Evolutionary conservation across 306 rosid genomes (phyloP).

Genomic region (Amphicarpaea edgeworthii): DNA sequence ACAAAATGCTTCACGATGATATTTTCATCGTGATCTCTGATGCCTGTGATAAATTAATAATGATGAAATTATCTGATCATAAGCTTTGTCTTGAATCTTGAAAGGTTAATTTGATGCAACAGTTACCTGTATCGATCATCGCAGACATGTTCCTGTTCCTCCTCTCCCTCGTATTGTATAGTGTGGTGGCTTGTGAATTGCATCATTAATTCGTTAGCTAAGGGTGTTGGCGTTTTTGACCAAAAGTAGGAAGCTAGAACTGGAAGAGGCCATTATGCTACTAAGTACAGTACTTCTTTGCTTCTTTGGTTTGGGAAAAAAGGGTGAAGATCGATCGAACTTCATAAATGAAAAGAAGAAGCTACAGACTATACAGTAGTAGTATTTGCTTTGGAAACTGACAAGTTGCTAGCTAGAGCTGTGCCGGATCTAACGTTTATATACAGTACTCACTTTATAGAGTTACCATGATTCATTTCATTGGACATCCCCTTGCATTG

Average conservation of each 20-base stretch:
- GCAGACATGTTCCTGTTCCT: not conserved
- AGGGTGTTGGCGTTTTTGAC: not conserved
- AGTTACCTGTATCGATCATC: not conserved
- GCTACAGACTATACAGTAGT: no score
- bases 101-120: no score
- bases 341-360: constrained; percentile 28
- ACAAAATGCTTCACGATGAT: not conserved
- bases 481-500: not conserved
- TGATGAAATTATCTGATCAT: no score
- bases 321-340: not conserved
- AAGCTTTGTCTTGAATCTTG: no score
- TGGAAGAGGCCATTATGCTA: not conserved
- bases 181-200: constrained; percentile 3
- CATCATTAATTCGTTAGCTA: not conserved
- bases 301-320: not conserved
- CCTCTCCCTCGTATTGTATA: not conserved
- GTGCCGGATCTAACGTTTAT: not conserved
- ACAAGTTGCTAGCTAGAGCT: not conserved
- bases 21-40: not conserved
- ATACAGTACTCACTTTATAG: no score
- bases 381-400: not conserved
- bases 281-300: not conserved
- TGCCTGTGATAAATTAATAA: no score
- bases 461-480: not conserved
- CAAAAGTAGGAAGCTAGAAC: constrained; percentile 13